A percentile compares a stretch with the other conserved stretches of the same genome.
Evolutionary conservation across 1,284 basidiomycete genomes (phyloP).

Genomic region (Puccinia novopanici): DNA sequence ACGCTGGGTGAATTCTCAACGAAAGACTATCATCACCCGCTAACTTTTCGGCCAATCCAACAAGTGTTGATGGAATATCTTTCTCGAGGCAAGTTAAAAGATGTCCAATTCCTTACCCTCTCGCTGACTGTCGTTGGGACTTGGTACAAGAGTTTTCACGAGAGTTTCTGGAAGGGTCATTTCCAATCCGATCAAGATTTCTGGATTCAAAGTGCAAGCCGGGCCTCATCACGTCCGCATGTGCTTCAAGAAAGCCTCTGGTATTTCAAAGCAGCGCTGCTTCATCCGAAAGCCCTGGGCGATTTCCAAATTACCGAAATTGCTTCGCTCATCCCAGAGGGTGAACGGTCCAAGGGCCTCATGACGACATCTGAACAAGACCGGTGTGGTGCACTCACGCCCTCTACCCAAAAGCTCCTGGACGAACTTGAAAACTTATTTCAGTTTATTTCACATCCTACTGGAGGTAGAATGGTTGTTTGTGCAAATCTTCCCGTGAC

Average conservation of each 20-base stretch:
- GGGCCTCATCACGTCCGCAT: no score
- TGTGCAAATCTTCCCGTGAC: no score
- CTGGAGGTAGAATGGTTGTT: no score
- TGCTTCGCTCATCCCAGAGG: neutral
- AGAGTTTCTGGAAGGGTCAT: neutral
- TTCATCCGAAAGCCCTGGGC: neutral
- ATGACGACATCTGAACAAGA: neutral
- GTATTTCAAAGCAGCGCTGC: neutral
- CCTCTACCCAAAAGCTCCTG: neutral
- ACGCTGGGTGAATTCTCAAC: neutral
- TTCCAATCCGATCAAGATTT: neutral
- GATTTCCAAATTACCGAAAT: neutral
- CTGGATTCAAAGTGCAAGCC: no score
- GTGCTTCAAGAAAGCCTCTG: neutral
- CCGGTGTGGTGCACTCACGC: neutral
- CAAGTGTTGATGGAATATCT: neutral
- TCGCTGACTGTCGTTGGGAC: neutral
- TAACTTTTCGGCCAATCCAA: neutral
- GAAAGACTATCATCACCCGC: neutral
- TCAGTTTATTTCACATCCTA: no score
- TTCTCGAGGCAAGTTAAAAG: neutral
- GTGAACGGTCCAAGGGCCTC: neutral
- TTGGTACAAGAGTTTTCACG: conserved; percentile 1
- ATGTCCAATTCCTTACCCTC: neutral
- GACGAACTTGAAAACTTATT: no score